Base-by-base conservation (phyloP, 805 yeast species). In the Spathaspora arborariae region DNA sequence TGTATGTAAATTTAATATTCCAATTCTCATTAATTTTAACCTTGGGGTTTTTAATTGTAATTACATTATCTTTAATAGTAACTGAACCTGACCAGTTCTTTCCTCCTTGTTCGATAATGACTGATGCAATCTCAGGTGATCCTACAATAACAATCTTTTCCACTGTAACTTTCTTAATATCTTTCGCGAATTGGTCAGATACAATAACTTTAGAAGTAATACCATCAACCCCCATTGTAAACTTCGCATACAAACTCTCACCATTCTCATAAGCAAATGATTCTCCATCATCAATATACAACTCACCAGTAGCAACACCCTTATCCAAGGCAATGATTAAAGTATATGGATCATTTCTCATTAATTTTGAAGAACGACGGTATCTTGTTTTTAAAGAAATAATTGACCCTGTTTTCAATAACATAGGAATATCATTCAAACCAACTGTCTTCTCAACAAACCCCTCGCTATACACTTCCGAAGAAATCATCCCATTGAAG, bases 281-380 rank as follows among this genome's bases (percentile, higher is more conserved):
- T 54, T 83, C 86, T 13, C 96, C 96, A 63, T 91, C 98, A 62
- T 91, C 98, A 33, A 85, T 64, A 61, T 90, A 91, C 26, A 91
- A 60, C 15, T 67, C 62, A 1, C 87, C 86, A 0, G 63, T 62
- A 0, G 91, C 89, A 5, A 56, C 83, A 2, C 65, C 55, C 2
- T 58, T 53, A 46, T 72, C 72, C 9, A 83, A 72, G 0, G 87
- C 88, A 38, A 91, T 66, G 2, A 84, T 73, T 33, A 91, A 56
- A 0, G 95, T 85, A 60, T 82, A 88, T 3, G 97, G 96, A 60
- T 91, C 98, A 51, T 75, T 67, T 20, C 60, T 68, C 92, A 86
- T 88, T 51, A 87, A 67, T 58, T 75, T 81, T 2, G 95, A 67
- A 0, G 96, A 86, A 52, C 98, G 78, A 60, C 99, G 81, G 53